phyloP scores from a whole-genome alignment of 2,329 filamentous ascomycete species.

The Elsinoe fawcettii region DNA sequence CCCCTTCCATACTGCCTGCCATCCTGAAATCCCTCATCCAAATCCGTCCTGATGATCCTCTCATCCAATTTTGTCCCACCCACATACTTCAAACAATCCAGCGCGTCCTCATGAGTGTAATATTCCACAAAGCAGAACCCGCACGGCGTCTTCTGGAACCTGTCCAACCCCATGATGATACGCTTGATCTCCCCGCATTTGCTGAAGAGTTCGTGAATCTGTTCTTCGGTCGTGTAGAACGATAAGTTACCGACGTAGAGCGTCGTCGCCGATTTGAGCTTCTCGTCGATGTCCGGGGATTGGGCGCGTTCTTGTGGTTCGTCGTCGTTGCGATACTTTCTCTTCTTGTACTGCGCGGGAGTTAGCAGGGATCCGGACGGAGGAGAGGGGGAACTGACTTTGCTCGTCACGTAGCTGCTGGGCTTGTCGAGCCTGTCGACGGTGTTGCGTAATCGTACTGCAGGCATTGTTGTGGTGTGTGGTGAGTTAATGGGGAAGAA shows the following conservation, averaged over 20 bases:
- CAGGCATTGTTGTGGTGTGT: conserved; percentile 37
- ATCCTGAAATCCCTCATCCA: conserved; percentile 93
- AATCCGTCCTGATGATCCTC: conserved; percentile 87
- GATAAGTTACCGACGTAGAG: conserved; percentile 98
- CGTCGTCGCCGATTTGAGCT: conserved; percentile 78
- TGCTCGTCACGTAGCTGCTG: conserved; percentile 83
- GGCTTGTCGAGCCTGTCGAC: conserved; percentile 89
- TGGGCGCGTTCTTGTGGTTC: conserved; percentile 43
- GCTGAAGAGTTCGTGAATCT: conserved; percentile 69
- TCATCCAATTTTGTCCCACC: conserved; percentile 97
- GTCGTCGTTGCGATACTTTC: conserved; percentile 55
- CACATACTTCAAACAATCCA: conserved; percentile 98
- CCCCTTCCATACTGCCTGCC: conserved; percentile 90
- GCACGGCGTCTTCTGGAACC: conserved; percentile 95
- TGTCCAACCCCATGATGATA: conserved; percentile 93
- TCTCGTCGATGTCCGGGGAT: conserved; percentile 60
- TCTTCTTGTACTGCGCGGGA: conserved; percentile 58
- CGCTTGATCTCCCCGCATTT: conserved; percentile 93
- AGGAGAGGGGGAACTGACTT: conserved; percentile 45
- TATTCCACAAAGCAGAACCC: conserved; percentile 99
- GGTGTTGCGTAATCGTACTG: conserved; percentile 52
- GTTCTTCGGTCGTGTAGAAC: conserved; percentile 98
- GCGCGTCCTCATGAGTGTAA: conserved; percentile 92
- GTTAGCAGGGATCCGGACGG: conserved; percentile 14
- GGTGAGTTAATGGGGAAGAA: neutral